A percentile compares a stretch with the other conserved stretches of the same genome.
These are phyloP conservation scores for Botrytis elliptica DNA, from an alignment of 2,329 filamentous ascomycete genomes.

Conservation along the genomic window DNA sequence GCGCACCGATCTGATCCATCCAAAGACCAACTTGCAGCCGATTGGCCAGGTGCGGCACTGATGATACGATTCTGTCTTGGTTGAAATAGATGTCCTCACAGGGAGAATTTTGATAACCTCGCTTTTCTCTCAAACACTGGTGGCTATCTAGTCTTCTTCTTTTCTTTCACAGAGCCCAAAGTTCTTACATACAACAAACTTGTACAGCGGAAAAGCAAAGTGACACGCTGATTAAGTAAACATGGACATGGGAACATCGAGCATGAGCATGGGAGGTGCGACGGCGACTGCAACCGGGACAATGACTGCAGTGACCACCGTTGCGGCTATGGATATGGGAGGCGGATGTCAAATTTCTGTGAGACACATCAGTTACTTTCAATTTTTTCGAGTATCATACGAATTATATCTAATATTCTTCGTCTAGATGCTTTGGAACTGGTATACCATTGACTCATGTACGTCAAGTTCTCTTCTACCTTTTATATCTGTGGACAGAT, in stretches of 20 bases:
- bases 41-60: not conserved
- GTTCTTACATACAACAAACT: not conserved
- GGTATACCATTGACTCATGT: not conserved
- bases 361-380: not conserved
- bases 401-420: not conserved
- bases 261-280: not conserved
- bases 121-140: not conserved
- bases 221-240: not conserved
- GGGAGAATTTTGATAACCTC: not conserved
- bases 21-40: not conserved
- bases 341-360: not conserved
- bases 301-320: not conserved
- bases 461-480: not conserved
- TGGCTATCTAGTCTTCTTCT: not conserved
- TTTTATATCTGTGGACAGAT: not conserved
- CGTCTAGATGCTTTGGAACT: not conserved
- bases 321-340: not conserved
- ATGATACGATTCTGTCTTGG: not conserved
- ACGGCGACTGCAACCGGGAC: not conserved
- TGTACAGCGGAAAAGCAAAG: not conserved
- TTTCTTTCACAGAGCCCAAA: not conserved
- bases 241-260: not conserved
- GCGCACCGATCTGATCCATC: not conserved
- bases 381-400: rapidly evolving
- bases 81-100: not conserved